phyloP scores from a whole-genome alignment of 768 basidiomycete species.

The Astraeus odoratus region DNA sequence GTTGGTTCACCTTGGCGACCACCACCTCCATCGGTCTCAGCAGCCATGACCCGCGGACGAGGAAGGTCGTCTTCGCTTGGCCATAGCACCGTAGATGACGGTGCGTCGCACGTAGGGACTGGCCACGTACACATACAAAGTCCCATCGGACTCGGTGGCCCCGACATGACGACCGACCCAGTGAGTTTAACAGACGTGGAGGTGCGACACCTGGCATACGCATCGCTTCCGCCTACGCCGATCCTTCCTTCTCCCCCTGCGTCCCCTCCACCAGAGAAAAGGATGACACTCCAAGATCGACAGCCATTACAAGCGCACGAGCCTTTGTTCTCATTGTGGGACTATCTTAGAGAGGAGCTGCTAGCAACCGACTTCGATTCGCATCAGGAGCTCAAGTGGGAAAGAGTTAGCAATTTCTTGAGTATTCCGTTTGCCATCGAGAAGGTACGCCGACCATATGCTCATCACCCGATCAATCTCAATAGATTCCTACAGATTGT shows the following conservation, averaged over 20 bases:
- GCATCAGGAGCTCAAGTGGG: slow-evolving; percentile 92
- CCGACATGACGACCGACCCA: slow-evolving; percentile 5
- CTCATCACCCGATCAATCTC: slow-evolving; percentile 1
- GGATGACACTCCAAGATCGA: slow-evolving; percentile 5
- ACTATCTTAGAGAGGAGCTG: slow-evolving; percentile 83
- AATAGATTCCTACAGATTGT: slow-evolving; percentile 55
- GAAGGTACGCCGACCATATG: slow-evolving; percentile 49
- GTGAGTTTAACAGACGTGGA: slow-evolving; percentile 6
- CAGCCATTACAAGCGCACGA: slow-evolving; percentile 17
- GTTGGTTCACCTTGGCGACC: slow-evolving; percentile 18
- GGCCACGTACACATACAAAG: neutral
- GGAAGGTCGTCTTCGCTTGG: slow-evolving; percentile 10
- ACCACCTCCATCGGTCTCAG: slow-evolving; percentile 7
- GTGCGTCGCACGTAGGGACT: neutral
- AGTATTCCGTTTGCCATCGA: slow-evolving; percentile 90
- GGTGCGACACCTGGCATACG: slow-evolving; percentile 46
- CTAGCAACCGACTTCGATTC: slow-evolving; percentile 92
- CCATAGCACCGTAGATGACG: neutral
- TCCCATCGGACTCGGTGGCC: neutral
- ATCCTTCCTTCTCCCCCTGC: slow-evolving; percentile 42
- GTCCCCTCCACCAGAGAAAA: slow-evolving; percentile 18
- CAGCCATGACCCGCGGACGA: slow-evolving; percentile 11
- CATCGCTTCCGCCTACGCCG: slow-evolving; percentile 71
- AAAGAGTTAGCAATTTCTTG: slow-evolving; percentile 93
- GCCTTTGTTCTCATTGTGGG: slow-evolving; percentile 81